Conservation (phyloP, 208 protist genomes). For the Trypanosoma caninum region DNA sequence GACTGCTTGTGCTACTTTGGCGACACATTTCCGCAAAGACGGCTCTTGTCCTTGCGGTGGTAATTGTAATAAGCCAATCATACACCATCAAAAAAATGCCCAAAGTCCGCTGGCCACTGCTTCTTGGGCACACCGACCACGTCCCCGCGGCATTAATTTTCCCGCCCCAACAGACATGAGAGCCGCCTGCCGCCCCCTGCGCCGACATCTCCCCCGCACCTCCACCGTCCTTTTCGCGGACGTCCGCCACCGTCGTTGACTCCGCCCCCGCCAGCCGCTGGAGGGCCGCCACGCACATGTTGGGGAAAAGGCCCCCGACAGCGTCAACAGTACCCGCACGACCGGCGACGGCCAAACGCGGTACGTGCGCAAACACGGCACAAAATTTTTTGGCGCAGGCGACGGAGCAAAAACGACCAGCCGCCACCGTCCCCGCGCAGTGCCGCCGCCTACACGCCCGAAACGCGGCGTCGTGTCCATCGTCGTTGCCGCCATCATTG, state of each 20-base stretch:
- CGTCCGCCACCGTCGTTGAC: slow-evolving; percentile 12
- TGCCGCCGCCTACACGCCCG: no score
- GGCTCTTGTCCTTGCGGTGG: slow-evolving; percentile 8
- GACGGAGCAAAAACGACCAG: slow-evolving; percentile 63
- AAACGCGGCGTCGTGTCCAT: no score
- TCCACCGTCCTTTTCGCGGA: slow-evolving; percentile 11
- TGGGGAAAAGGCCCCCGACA: slow-evolving; percentile 61
- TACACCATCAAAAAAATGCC: slow-evolving; percentile 15
- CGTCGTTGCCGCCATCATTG: slow-evolving; percentile 2
- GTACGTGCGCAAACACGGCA: slow-evolving; percentile 27
- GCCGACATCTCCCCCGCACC: no score
- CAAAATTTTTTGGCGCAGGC: slow-evolving; percentile 48
- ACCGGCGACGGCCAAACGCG: slow-evolving; percentile 27
- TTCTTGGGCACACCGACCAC: background rate
- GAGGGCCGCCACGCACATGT: slow-evolving; percentile 41
- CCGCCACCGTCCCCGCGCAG: slow-evolving; percentile 29
- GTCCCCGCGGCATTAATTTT: no score
- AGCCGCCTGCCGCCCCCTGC: no score
- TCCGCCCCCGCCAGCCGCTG: slow-evolving; percentile 55
- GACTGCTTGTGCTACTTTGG: background rate
- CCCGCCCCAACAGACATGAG: no score
- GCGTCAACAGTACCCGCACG: slow-evolving; percentile 36
- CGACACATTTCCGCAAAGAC: slow-evolving; percentile 15
- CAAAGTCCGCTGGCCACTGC: background rate
- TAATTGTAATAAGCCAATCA: slow-evolving; percentile 18